phyloP scores from a whole-genome alignment of 306 rosid species.

The Malus sylvestris region DNA sequence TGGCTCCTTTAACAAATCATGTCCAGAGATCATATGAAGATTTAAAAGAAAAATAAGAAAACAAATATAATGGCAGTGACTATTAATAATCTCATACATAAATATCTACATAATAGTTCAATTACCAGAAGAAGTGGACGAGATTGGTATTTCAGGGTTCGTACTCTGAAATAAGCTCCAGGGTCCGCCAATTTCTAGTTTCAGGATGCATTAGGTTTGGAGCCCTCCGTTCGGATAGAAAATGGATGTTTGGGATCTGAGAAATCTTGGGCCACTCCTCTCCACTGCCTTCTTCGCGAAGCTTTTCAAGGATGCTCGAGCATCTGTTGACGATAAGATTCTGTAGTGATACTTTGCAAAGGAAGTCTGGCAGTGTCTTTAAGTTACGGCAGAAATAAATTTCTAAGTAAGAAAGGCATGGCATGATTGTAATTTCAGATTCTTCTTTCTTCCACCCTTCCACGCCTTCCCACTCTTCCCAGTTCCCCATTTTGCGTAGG shows the following conservation, averaged over 20 bases:
- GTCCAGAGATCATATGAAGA: no score
- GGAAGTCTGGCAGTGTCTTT: background rate
- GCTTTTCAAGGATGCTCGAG: background rate
- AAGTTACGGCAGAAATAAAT: rapidly evolving
- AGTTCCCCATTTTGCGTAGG: background rate
- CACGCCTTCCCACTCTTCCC: background rate
- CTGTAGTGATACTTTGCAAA: background rate
- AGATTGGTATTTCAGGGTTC: no score
- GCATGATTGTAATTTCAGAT: background rate
- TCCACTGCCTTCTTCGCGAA: background rate
- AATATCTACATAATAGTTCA: no score
- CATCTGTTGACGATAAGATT: rapidly evolving
- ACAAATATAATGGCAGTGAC: no score
- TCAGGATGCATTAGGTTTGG: no score
- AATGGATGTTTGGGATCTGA: background rate
- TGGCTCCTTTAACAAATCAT: no score
- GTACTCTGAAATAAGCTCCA: no score
- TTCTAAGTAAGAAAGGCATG: background rate
- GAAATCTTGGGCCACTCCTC: background rate
- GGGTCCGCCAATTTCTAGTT: no score
- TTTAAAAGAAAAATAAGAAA: no score
- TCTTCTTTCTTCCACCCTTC: background rate
- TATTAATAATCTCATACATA: no score
- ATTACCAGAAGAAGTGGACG: no score
- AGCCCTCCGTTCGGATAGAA: no score